phyloP scores from a whole-genome alignment of 306 rosid species.

The Medicago arabica region DNA sequence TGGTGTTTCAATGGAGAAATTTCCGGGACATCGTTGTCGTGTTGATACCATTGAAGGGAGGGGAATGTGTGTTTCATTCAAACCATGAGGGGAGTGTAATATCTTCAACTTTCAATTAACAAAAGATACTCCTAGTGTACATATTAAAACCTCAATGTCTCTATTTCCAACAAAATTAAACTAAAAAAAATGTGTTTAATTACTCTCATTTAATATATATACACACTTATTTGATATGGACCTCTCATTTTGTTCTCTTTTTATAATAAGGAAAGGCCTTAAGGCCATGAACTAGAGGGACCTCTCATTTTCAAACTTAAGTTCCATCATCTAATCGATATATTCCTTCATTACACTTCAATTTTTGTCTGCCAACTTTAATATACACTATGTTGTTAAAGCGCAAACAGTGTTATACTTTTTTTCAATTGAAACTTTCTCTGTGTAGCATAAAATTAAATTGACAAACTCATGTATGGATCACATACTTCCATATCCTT shows the following conservation, averaged over 20 bases:
- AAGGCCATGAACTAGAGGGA: not conserved
- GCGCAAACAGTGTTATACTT: not conserved
- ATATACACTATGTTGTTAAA: not conserved
- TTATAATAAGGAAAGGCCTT: not conserved
- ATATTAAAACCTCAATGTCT: no score
- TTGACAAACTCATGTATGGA: slow-evolving; percentile 4
- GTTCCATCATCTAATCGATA: slow-evolving; percentile 20
- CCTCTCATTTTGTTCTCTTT: not conserved
- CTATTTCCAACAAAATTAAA: not conserved
- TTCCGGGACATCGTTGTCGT: no score
- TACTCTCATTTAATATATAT: not conserved
- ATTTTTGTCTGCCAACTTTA: slow-evolving; percentile 16
- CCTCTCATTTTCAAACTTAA: slow-evolving; percentile 6
- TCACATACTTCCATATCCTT: not conserved
- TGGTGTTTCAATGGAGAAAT: no score
- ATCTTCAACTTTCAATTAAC: no score
- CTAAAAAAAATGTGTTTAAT: not conserved
- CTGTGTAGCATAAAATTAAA: slow-evolving; percentile 2
- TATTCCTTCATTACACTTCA: not conserved
- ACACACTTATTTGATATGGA: not conserved
- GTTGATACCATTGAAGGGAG: no score
- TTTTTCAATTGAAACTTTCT: not conserved
- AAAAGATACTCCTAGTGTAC: no score
- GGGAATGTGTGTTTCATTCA: no score
- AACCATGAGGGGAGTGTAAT: no score